Base-by-base conservation (phyloP, 768 basidiomycete species). In the Gloeopeniophorella convolvens region DNA sequence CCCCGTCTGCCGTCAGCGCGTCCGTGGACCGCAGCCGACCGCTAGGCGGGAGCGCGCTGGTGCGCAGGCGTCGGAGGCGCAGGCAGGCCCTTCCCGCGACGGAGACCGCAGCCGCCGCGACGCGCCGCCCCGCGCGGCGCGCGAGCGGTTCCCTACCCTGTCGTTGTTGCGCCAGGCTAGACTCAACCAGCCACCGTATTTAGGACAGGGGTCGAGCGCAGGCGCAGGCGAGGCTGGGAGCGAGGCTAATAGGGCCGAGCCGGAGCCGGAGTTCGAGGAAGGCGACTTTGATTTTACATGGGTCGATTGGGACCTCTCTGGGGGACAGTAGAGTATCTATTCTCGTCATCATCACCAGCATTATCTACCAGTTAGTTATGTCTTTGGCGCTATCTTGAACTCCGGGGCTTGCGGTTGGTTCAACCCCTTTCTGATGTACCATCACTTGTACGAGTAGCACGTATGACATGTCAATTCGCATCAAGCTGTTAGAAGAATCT, bases 1-100 rank as follows among this genome's bases (percentile, higher is more conserved):
- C 56, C 89, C 88, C 12, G 84, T 90, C 2, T 91, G 88, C 64
- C 82, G 88, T 34, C 77, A 80, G 57, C 67, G 74, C 23, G 82
- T 88, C 63, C 52, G 67, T 62, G 31, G 62, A 62, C 42, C 43
- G 23, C 48, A 45, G n/a, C 26, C 47, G n/a, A n/a, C n/a, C n/a
- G 18, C 18, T 20, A 45, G 47, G 37, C 53, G 46, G 13, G 48
- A 50, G 28, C 53, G 46, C 21, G 30, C n/a, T n/a, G n/a, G 42
- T 27, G 31, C 28, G 9, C 39, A 27, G 35, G 44, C 27, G n/a
- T n/a, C n/a, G 30, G 55, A 35, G 3, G 15, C 43, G 10, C 47
- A 37, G 28, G 13, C 44, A 15, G 50, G 37, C 33, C 24, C 40
- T 5, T 42, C 45, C n/a, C 51, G 30, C n/a, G 42, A 11, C 30